Base-by-base conservation (phyloP, 345 rosid species). In the Erysimum cheiranthoides region DNA sequence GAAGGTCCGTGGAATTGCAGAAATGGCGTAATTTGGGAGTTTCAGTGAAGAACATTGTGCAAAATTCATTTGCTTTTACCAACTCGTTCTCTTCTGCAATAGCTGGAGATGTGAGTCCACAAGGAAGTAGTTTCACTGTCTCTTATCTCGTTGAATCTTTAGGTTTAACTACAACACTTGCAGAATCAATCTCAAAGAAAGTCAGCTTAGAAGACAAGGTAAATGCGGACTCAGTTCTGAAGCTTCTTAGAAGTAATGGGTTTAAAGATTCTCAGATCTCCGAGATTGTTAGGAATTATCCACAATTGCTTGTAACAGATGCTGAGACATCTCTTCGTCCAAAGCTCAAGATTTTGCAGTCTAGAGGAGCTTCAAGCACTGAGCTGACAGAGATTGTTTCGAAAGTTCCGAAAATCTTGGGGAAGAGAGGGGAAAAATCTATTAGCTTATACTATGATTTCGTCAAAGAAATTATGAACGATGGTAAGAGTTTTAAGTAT, bases 211-310 rank as follows among this genome's bases (percentile, higher is more conserved):
- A 78, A 0, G 67, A 62, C 69, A 57, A 73, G 3, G 39, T 3
- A 11, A 78, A 52, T 32, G 58, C 84, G 0, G 82, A 81, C 35
- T 66, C 57, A 0, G 78, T 81, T 36, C n/a, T 81, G 11, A 17
- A 50, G 1, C 65, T 78, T 34, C 52, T 81, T 3, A 81, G 6
- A 61, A 67, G 56, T 13, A n/a, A 78, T 65, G 84, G 82, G 8
- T 81, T 81, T 40, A n/a, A 63, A 7, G 46, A 66, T 21, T 69
- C 75, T 69, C 83, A 82, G 12, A 67, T 85, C 28, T 36, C 75
- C 5, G 25, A 3, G n/a, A 43, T 73, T 27, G 58, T 82, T 10
- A 58, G 12, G 10, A 5, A 5, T 8, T 49, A 17, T 5, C 88
- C 85, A 12, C 1, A 1, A 3, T 1, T 84, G 42, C 85, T 84